A percentile compares a stretch with the other conserved stretches of the same genome.
Evolutionary conservation across 2,329 filamentous ascomycete species (phyloP).

Genomic region (Clonostachys solani): DNA sequence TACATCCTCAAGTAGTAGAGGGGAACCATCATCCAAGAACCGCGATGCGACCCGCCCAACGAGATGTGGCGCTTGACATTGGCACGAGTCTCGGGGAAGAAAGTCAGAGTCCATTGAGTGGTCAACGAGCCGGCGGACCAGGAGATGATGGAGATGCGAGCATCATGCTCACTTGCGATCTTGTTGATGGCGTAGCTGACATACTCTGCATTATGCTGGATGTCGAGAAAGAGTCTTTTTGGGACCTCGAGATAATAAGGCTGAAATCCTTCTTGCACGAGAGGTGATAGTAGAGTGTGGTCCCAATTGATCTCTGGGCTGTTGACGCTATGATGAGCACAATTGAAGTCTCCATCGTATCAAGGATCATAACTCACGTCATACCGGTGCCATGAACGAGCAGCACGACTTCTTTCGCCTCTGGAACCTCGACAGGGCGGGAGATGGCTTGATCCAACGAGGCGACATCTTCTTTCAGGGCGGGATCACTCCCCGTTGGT

Average conservation of each 20-base stretch:
- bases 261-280: not conserved
- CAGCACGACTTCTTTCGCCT: not conserved
- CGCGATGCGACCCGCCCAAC: not conserved
- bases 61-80: constrained; percentile 1
- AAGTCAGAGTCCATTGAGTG: constrained; percentile 1
- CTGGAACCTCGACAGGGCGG: not conserved
- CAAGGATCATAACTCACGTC: not conserved
- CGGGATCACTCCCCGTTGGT: too few species aligned
- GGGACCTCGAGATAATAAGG: constrained; percentile 3
- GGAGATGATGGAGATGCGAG: constrained; percentile 1
- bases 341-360: too few species aligned
- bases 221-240: constrained; percentile 1
- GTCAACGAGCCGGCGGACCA: constrained; percentile 2
- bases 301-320: constrained; percentile 3
- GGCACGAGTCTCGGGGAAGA: constrained; percentile 4
- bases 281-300: not conserved
- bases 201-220: constrained; percentile 1
- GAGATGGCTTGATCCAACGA: not conserved
- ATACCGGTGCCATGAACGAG: constrained; percentile 1
- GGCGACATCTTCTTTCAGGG: too few species aligned
- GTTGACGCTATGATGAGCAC: not conserved
- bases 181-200: constrained; percentile 2
- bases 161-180: not conserved
- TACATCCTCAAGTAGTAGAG: constrained; percentile 2
- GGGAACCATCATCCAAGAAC: constrained; percentile 1